Evolutionary conservation across 2,329 filamentous ascomycete species (phyloP).

Genomic region (Periconia digitata): DNA sequence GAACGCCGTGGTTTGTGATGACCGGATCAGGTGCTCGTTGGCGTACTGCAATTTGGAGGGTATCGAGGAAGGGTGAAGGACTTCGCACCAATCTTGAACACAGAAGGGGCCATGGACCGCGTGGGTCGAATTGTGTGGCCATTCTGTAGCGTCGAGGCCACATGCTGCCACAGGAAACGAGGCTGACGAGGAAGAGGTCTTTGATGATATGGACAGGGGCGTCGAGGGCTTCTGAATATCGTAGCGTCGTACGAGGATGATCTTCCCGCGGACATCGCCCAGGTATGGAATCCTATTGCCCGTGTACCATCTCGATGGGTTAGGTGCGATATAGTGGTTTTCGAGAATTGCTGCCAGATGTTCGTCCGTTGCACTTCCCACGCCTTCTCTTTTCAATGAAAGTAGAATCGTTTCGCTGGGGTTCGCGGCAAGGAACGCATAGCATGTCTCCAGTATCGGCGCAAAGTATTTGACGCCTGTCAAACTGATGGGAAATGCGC

Average conservation of each 20-base stretch:
- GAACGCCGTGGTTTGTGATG: constrained; percentile 46
- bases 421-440: constrained; percentile 75
- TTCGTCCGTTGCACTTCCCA: constrained; percentile 75
- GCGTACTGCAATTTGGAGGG: constrained; percentile 76
- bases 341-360: constrained; percentile 75
- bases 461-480: constrained; percentile 79
- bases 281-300: constrained; percentile 72
- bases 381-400: constrained; percentile 88
- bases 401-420: constrained; percentile 82
- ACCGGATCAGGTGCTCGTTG: constrained; percentile 74
- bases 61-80: constrained; percentile 74
- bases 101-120: constrained; percentile 73
- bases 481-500: constrained; percentile 83
- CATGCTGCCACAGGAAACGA: constrained; percentile 34
- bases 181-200: background rate
- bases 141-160: constrained; percentile 63
- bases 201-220: background rate
- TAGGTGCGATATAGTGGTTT: constrained; percentile 66
- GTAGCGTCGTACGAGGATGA: constrained; percentile 84
- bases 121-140: constrained; percentile 88
- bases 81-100: constrained; percentile 94
- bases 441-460: constrained; percentile 69
- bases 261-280: constrained; percentile 76
- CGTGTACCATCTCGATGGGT: constrained; percentile 72
- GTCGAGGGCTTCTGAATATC: constrained; percentile 54